Base-by-base conservation (phyloP, 208 protist genomes). In the Leishmania aethiopica region DNA sequence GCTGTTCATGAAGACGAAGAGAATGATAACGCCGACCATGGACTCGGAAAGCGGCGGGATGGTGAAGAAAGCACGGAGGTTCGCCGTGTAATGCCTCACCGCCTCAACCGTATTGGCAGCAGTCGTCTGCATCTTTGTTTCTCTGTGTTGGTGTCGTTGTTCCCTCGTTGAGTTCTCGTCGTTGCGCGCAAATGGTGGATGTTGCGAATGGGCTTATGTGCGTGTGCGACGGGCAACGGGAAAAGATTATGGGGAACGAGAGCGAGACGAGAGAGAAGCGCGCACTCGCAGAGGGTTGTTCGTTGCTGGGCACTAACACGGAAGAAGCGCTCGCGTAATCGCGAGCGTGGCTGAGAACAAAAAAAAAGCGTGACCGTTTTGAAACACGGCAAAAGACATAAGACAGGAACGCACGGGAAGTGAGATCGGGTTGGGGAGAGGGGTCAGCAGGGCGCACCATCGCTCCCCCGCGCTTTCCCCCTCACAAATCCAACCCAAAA, bases 1-100 rank as follows among this genome's bases (percentile, higher is more conserved):
- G 62, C 90, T 95, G 82, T 95, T 95, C 32, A 88, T 85, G 79
- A 95, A 95, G 35, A 91, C 89, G 72, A 88, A 95, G 32, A 93
- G 83, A 75, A 95, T 93, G 67, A 95, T 88, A 1, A 93, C 80
- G 40, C 91, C 90, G 3, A 84, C 89, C 88, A 91, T 91, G 19
- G 87, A 90, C 75, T 93, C 87, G 45, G 79, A 84, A 0, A 60
- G n/a, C 13, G 85, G 81, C 0, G 85, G 85, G 32, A 89, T 88
- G 11, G 62, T 75, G 73, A 88, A 66, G 76, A 86, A 62, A 2
- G 42, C 51, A 15, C 75, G 64, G 66, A 88, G 45, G 53, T 49
- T 79, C 1, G 70, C 8, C 55, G 77, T 47, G 81, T 81, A 85
- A 11, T 85, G 70, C 70, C 77, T n/a, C 76, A 28, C n/a, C 76